Conservation (phyloP, 2,329 filamentous ascomycete genomes). For the Rhinocladiella mackenziei region DNA sequence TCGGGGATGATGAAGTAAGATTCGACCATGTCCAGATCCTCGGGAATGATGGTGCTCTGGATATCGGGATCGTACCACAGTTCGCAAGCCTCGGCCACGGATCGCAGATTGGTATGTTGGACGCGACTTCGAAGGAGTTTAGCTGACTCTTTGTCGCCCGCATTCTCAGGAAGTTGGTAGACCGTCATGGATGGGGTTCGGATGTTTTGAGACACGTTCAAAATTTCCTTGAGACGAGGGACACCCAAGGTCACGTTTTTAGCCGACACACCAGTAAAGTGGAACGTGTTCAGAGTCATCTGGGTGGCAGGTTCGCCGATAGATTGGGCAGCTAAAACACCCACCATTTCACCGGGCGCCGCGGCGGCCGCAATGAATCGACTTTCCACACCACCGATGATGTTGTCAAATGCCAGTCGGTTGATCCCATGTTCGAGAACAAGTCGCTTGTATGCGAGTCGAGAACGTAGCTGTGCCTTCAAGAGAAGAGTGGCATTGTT, state of each 20-base stretch:
- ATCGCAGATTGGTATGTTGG: constrained; percentile 89
- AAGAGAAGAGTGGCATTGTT: constrained; percentile 83
- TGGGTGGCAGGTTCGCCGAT: constrained; percentile 98
- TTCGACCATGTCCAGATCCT: constrained; percentile 89
- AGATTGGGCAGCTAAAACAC: constrained; percentile 93
- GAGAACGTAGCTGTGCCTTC: constrained; percentile 85
- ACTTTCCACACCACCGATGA: constrained; percentile 84
- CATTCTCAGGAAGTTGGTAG: constrained; percentile 63
- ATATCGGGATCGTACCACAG: constrained; percentile 97
- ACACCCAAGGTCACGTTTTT: constrained; percentile 99
- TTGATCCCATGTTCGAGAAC: constrained; percentile 81
- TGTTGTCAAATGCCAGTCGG: constrained; percentile 86
- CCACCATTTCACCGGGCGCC: constrained; percentile 96
- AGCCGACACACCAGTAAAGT: constrained; percentile 98
- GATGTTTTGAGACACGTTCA: constrained; percentile 96
- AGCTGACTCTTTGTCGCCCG: constrained; percentile 69
- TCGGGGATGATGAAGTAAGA: constrained; percentile 95
- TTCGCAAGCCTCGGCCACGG: constrained; percentile 85
- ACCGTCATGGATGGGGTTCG: constrained; percentile 98
- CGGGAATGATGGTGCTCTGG: constrained; percentile 75
- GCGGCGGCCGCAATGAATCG: constrained; percentile 83
- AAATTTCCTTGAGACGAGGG: constrained; percentile 97
- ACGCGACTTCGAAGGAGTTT: constrained; percentile 84
- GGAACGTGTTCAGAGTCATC: constrained; percentile 99
- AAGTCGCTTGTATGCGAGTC: constrained; percentile 87